phyloP scores from a whole-genome alignment of 768 basidiomycete species.

The Suillus plorans region DNA sequence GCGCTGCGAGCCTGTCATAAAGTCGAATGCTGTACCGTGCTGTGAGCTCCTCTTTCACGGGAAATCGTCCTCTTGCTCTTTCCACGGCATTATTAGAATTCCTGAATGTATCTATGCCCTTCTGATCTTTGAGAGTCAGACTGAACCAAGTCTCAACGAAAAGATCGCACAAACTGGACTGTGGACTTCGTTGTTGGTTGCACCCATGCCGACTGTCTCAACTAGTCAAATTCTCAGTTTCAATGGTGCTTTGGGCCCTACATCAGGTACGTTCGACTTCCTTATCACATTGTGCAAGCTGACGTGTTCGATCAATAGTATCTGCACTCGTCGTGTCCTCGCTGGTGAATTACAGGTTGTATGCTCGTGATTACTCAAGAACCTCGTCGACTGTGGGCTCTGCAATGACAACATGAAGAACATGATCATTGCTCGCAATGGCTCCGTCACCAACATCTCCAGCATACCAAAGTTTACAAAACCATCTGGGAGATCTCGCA shows the following conservation, averaged over 20 bases:
- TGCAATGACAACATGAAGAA: conserved; percentile 99
- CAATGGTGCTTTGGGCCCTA: conserved; percentile 99
- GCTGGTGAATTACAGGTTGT: conserved; percentile 99
- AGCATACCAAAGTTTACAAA: conserved; percentile 96
- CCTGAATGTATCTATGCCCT: no score
- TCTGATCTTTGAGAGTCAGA: conserved; percentile 75
- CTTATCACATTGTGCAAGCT: conserved; percentile 2
- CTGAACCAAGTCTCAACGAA: conserved; percentile 81
- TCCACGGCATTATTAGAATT: no score
- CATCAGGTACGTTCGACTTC: conserved; percentile 62
- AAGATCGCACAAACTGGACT: conserved; percentile 81
- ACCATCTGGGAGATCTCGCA: conserved; percentile 99
- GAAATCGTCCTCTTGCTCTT: no score
- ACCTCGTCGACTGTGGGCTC: conserved; percentile 90
- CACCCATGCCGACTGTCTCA: conserved; percentile 99
- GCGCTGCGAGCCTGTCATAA: no score
- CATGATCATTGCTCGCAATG: conserved; percentile 96
- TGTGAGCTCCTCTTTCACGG: no score
- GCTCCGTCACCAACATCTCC: conserved; percentile 84
- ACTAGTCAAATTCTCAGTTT: conserved; percentile 97
- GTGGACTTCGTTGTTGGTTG: conserved; percentile 84
- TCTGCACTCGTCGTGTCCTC: conserved; percentile 97
- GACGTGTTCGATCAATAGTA: conserved; percentile 60
- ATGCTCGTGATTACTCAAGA: conserved; percentile 97
- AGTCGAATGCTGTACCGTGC: no score